Evolutionary conservation across 1,284 basidiomycete species (phyloP), one percentile per base, ranked within the genome.

Genomic region (Rhodotorula sp.): DNA sequence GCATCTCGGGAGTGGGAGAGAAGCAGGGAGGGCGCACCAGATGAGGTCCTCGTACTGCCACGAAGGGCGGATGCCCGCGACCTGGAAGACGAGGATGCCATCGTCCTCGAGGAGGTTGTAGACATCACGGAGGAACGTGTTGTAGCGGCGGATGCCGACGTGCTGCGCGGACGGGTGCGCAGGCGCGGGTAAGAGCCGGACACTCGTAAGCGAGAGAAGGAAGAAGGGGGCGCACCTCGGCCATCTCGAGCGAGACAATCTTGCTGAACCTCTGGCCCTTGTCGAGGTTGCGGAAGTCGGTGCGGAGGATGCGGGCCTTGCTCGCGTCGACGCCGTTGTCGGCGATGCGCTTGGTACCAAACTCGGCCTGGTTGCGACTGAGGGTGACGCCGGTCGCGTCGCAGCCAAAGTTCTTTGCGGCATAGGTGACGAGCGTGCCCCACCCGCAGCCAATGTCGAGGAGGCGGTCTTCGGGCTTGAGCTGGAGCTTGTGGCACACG

Each of bases 21-120:
- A n/a, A 64, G 41, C 36, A 79, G 82, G 15, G 81, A 15, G 32
- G 6, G 77, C 78, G 87, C 82, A 85, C 95, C 96, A 99, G 81
- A 94, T 90, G 75, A 99, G 88, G 82, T 99, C 96, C 85, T 98
- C 96, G 78, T 90, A 98, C 82, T 99, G 97, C 97, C 96, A 99
- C 55, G 86, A 83, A 15, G 94, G 94, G 58, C 96, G 90, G 76
- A 98, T 85, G 76, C 96, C 96, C 65, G 96, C 92, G 37, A 99
- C 96, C 84, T 99, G 97, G 84, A 97, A 88, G 67, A 98, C 90
- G 79, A 99, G 91, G 75, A 91, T 87, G 64, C 96, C 96, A 78
- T 98, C 91, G 83, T 99, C 96, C 75, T 94, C 90, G 72, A 99
- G 86, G 41, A 98, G 86, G 79, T 96, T 87, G 82, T 98, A 97